Conservation (phyloP, 2,329 filamentous ascomycete genomes). For the Thelonectria discophora region DNA sequence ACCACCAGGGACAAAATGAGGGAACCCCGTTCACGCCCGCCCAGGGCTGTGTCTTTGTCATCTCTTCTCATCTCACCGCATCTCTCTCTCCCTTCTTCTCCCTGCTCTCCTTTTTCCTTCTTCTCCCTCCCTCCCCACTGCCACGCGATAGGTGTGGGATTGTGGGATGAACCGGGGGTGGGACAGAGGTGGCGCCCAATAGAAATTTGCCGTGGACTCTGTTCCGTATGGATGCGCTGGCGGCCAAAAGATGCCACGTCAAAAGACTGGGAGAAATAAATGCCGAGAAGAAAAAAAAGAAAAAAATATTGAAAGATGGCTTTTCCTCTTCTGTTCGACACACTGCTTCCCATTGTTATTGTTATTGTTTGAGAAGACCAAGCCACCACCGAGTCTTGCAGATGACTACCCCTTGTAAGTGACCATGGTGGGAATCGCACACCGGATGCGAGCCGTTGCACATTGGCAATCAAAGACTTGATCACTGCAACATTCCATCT, state of each 20-base stretch:
- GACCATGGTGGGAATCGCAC: not conserved
- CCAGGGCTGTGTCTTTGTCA: too few species aligned
- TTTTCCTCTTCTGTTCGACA: too few species aligned
- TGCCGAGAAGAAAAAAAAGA: too few species aligned
- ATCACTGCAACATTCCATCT: too few species aligned
- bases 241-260: slow-evolving; percentile 23
- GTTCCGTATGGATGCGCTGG: not conserved
- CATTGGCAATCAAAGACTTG: not conserved
- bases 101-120: not conserved
- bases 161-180: slow-evolving; percentile 20
- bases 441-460: not conserved
- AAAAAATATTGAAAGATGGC: too few species aligned
- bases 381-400: too few species aligned
- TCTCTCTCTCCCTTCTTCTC: slow-evolving; percentile 11
- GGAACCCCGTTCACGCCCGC: not conserved
- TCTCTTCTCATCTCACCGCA: slow-evolving; percentile 24
- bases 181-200: too few species aligned
- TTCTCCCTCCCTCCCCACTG: slow-evolving; percentile 3
- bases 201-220: too few species aligned
- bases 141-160: slow-evolving; percentile 24
- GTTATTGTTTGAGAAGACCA: too few species aligned
- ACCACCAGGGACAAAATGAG: not conserved
- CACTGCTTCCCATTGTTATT: too few species aligned
- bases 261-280: too few species aligned
- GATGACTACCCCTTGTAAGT: too few species aligned